These are phyloP conservation scores for Saprolegnia parasitica DNA, from an alignment of 352 stramenopile genomes.

Conservation along the genomic window DNA sequence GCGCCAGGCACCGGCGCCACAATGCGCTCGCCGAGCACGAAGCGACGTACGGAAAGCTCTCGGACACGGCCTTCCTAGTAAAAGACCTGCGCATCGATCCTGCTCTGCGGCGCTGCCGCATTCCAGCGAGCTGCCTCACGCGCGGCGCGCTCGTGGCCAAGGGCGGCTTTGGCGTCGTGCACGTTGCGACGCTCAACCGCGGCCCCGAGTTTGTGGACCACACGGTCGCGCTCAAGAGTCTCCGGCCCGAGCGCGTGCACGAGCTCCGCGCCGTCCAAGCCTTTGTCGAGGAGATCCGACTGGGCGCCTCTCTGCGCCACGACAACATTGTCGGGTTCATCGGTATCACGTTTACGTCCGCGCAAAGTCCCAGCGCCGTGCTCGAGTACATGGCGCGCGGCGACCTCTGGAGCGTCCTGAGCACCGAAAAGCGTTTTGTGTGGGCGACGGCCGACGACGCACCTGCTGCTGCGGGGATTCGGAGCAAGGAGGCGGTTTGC, in stretches of 20 bases:
- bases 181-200: neutral
- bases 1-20: too few species aligned
- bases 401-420: slow-evolving; percentile 37
- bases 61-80: neutral
- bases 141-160: slow-evolving; percentile 2
- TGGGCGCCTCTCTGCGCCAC: slow-evolving; percentile 37
- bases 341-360: slow-evolving; percentile 40
- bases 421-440: slow-evolving; percentile 23
- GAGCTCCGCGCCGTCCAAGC: slow-evolving; percentile 31
- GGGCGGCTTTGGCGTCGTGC: slow-evolving; percentile 5
- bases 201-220: too few species aligned
- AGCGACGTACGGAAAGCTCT: too few species aligned
- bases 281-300: slow-evolving; percentile 38
- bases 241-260: neutral
- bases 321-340: slow-evolving; percentile 40
- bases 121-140: neutral
- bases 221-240: neutral
- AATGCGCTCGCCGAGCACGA: too few species aligned
- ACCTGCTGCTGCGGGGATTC: neutral
- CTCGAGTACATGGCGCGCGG: slow-evolving; percentile 41
- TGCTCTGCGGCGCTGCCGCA: neutral
- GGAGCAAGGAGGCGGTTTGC: neutral
- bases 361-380: slow-evolving; percentile 40
- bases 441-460: neutral
- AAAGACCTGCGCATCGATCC: slow-evolving; percentile 11